Evolutionary conservation across 2,329 filamentous ascomycete genomes (phyloP), one percentile per base, ranked within the genome.

Genomic region (Pseudogymnoascus sp.): DNA sequence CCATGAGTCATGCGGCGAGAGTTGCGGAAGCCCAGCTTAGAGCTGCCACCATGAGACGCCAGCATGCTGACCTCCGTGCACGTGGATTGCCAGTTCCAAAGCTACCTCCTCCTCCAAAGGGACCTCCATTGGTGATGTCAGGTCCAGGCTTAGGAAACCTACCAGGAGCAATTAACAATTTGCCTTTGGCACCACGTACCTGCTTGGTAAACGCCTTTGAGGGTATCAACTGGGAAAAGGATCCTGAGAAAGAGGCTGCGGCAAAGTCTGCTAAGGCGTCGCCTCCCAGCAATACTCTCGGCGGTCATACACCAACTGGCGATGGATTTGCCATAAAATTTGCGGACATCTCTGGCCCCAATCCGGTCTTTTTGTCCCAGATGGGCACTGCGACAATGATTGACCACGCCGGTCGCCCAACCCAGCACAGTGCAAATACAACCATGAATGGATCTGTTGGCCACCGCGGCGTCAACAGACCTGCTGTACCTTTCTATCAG

Each of bases 1-100:
- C n/a, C 16, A 19, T 56, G n/a, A 56, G 28, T 14, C 50, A 56
- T 56, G 50, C n/a, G 24, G 26, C 50, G 4, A 56, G 28, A 56
- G 50, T 56, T 12, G 50, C 50, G 22, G 50, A 56, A 19, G 50
- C 50, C 50, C 50, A 56, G 50, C 50, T 56, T 56, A 56, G 50
- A 33, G 50, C 50, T 22, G 50, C 50, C 16, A 56, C 50, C 28
- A 56, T 56, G 50, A 56, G 50, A 56, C 50, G 50, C 50, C 50
- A 56, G 50, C 50, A 56, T 10, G 50, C 50, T 19, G 50, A 56
- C 7, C 50, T 56, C 14, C 50, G 50, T 33, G 50, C 50, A 56
- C 50, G 50, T 56, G 50, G 50, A 3, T n/a, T 56, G 16, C 28
- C 50, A 33, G 50, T 56, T 7, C 50, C 50, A 33, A 19, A 28